Evolutionary conservation across 768 basidiomycete genomes (phyloP), one percentile per base, ranked within the genome.

Genomic region (Suillus weaverae): DNA sequence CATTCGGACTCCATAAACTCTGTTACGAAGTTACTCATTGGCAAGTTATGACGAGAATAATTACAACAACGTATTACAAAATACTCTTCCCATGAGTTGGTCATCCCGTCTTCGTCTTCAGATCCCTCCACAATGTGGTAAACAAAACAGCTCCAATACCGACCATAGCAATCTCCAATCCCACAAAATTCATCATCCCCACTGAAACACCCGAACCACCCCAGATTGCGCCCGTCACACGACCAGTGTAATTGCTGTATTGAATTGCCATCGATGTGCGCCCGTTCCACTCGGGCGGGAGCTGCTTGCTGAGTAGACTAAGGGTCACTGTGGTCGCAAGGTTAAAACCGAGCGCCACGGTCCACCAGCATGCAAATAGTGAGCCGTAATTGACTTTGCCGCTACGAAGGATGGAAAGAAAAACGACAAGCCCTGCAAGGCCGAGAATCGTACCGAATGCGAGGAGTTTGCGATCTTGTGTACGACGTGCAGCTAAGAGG

Each of bases 261-360:
- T 89, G 89, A 51, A 91, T 86, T 14, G 80, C 82, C 73, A 89
- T 74, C 39, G 82, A 81, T 20, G 80, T 81, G 26, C 80, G 78
- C 36, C 80, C 78, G 69, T 89, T 90, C 86, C 87, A 90, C 65
- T 77, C 75, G 5, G 81, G 79, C 2, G 89, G 89, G 36, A 90
- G 79, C 72, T 89, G 89, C 74, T 91, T 91, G 66, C 85, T 86
- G 35, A 90, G 75, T 64, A 89, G 72, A 64, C 86, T 87, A 63
- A 90, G 77, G 36, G 89, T 90, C 64, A 86, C 86, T 1, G 88
- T 91, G 67, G 83, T 88, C 20, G 87, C 84, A 14, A 90, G 77
- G 74, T 90, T 90, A 79, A 90, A 91, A 1, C 90, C 89, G 9
- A 90, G 79, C 22, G 90, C 89, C 32, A 90, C 79, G 51, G 84